These are phyloP conservation scores for Paxillus ammoniavirescens DNA, from an alignment of 768 basidiomycete genomes.

Conservation along the genomic window DNA sequence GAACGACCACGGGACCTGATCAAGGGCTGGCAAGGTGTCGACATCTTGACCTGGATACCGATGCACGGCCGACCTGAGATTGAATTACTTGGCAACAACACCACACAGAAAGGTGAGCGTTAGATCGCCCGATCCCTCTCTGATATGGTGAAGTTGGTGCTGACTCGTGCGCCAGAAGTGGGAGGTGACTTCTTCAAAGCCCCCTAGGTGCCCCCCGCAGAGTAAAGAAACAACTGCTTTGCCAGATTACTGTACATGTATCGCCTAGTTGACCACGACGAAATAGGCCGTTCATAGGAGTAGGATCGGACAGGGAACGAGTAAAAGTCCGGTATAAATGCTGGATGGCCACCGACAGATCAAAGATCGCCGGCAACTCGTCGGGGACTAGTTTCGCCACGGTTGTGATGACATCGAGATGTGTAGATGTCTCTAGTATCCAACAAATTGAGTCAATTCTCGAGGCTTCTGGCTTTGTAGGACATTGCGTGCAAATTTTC, in stretches of 20 bases:
- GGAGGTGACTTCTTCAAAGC: too few species aligned
- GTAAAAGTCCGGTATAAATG: slow-evolving; percentile 8
- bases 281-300: not conserved
- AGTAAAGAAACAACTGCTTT: slow-evolving; percentile 4
- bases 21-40: not conserved
- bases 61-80: not conserved
- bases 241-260: slow-evolving; percentile 4
- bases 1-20: not conserved
- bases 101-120: slow-evolving; percentile 4
- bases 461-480: not conserved
- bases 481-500: not conserved
- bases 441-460: not conserved
- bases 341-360: slow-evolving; percentile 1
- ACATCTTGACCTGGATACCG: not conserved
- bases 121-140: not conserved
- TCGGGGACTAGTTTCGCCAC: slow-evolving; percentile 7
- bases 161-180: too few species aligned
- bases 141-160: too few species aligned
- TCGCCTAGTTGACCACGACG: not conserved
- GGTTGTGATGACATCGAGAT: slow-evolving; percentile 6
- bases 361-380: slow-evolving; percentile 5
- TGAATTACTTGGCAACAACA: not conserved
- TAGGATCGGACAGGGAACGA: slow-evolving; percentile 1
- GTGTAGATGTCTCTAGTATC: slow-evolving; percentile 5
- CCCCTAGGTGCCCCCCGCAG: not conserved